phyloP scores from a whole-genome alignment of 139 green algal genomes.

The Pleodorina starrii region DNA sequence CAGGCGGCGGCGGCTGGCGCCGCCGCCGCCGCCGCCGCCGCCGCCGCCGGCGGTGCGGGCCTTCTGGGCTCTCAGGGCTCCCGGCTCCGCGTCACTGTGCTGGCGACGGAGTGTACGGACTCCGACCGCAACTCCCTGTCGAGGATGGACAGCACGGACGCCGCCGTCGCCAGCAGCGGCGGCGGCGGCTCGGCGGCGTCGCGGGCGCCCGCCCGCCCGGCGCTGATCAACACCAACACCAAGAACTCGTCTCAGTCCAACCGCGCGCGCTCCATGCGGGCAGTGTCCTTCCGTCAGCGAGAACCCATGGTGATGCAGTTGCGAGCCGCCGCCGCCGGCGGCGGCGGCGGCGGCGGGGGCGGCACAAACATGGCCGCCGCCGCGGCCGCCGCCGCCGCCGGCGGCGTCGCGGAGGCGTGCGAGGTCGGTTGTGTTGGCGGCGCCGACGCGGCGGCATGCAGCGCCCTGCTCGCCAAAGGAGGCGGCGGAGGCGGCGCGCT shows the following conservation, averaged over 20 bases:
- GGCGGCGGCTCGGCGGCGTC: neutral
- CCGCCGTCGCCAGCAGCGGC: neutral
- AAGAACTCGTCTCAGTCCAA: neutral
- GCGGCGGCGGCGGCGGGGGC: too few relatives aligned
- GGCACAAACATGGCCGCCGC: too few relatives aligned
- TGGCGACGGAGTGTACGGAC: neutral
- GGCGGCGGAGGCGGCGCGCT: neutral
- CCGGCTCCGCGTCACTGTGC: neutral
- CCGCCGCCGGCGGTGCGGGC: neutral
- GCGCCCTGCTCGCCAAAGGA: too few relatives aligned
- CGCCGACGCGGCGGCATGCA: neutral
- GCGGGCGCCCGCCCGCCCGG: neutral
- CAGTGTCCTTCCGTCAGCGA: neutral
- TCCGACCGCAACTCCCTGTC: neutral
- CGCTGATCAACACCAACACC: neutral
- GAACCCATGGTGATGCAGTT: neutral
- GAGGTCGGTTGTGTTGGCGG: neutral
- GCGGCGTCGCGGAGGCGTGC: constrained; percentile 4
- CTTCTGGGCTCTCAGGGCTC: too few relatives aligned
- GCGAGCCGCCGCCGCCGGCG: neutral
- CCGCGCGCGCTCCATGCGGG: neutral
- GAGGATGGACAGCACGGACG: neutral
- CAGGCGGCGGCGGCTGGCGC: neutral
- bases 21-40: too few relatives aligned
- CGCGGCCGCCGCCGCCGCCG: neutral